phyloP scores from a whole-genome alignment of 257 asterid species.

The Datura wrightii region DNA sequence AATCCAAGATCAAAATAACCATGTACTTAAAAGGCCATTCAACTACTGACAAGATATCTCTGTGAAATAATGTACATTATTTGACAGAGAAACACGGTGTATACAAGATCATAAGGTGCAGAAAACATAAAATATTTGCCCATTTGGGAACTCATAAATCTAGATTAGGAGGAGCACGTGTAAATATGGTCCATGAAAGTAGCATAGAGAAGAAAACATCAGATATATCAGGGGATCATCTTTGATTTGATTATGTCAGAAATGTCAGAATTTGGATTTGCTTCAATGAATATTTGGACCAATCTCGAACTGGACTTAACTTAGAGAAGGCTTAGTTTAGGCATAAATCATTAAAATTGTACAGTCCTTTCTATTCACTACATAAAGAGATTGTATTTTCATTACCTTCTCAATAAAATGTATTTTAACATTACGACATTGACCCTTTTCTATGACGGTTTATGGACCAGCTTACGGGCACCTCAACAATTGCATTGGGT shows the following conservation, averaged over 20 bases:
- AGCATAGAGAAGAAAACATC: not conserved
- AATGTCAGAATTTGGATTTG: not conserved
- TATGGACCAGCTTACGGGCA: not conserved
- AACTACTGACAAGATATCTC: not conserved
- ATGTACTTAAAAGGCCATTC: not conserved
- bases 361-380: not conserved
- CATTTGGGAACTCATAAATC: not conserved
- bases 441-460: not conserved
- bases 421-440: not conserved
- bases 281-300: not conserved
- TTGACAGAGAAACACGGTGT: not conserved
- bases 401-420: not conserved
- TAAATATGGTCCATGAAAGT: not conserved
- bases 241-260: not conserved
- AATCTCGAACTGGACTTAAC: not conserved
- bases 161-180: not conserved
- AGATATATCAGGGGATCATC: not conserved
- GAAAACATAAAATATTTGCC: not conserved
- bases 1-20: slow-evolving; percentile 4
- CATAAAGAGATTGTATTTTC: not conserved
- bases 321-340: not conserved
- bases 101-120: not conserved
- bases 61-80: not conserved
- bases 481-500: not conserved
- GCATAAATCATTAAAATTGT: not conserved